Conservation (phyloP, 192 early-diverging fungal species). For the Pilaira anomala region DNA sequence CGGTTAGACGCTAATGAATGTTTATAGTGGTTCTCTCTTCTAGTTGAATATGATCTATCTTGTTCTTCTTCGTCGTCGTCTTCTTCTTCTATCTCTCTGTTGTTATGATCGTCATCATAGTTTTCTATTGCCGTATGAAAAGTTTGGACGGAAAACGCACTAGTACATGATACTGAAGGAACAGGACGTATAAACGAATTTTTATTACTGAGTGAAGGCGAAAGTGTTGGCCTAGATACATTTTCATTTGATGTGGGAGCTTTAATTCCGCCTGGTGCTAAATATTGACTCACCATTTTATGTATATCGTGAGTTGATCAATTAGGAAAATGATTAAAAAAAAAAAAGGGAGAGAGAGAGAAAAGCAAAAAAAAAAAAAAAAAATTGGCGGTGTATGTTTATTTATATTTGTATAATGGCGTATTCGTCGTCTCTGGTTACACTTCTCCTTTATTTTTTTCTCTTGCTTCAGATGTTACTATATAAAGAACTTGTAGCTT, state of each 20-base stretch:
- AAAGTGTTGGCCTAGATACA: neutral
- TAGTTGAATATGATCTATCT: too few species aligned
- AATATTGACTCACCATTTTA: neutral
- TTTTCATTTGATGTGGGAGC: neutral
- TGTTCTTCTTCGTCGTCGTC: neutral
- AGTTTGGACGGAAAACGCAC: neutral
- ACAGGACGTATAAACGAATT: neutral
- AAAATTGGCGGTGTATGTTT: neutral
- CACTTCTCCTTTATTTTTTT: too few species aligned
- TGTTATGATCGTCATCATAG: neutral
- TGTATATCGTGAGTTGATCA: neutral
- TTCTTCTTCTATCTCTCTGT: too few species aligned
- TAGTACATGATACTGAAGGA: slow-evolving; percentile 4
- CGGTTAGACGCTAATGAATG: too few species aligned
- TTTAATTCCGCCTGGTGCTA: neutral
- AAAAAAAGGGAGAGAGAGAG: neutral
- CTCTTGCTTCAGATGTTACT: too few species aligned
- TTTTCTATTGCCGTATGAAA: slow-evolving; percentile 11
- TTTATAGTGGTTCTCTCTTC: too few species aligned
- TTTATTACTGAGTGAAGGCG: neutral
- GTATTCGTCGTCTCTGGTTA: too few species aligned
- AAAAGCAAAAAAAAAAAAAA: slow-evolving; percentile 7
- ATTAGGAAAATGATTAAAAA: neutral
- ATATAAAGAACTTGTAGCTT: too few species aligned
- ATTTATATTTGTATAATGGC: too few species aligned